Evolutionary conservation across 306 rosid genomes (phyloP).

Genomic region (Luffa acutangula): DNA sequence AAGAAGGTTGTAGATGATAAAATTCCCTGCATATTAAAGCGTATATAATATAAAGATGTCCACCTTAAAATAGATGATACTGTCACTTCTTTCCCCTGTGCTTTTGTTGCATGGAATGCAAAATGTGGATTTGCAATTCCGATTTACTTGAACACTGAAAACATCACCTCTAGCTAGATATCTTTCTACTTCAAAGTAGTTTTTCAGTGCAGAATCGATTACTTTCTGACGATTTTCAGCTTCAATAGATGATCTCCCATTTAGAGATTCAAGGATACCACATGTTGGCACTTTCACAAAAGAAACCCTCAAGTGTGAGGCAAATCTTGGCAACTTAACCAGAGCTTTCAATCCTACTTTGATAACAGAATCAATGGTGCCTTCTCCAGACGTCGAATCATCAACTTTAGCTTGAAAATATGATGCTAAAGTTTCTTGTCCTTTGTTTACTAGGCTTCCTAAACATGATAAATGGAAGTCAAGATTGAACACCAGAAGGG

Average conservation of each 20-base stretch:
- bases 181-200: slow-evolving; percentile 75
- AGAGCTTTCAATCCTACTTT: slow-evolving; percentile 40
- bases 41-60: not conserved
- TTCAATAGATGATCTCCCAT: slow-evolving; percentile 47
- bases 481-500: slow-evolving; percentile 71
- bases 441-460: slow-evolving; percentile 45
- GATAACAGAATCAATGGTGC: slow-evolving; percentile 23
- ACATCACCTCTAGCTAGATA: slow-evolving; percentile 66
- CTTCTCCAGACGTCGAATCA: slow-evolving; percentile 21
- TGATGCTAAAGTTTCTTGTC: slow-evolving; percentile 44
- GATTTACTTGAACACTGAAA: slow-evolving; percentile 50
- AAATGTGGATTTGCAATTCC: slow-evolving; percentile 57
- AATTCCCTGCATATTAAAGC: not conserved
- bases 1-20: slow-evolving; percentile 9
- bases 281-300: slow-evolving; percentile 78
- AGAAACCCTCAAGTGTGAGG: slow-evolving; percentile 69
- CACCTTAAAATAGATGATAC: slow-evolving; percentile 76
- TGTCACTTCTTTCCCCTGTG: slow-evolving; percentile 20
- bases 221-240: slow-evolving; percentile 62
- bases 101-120: slow-evolving; percentile 67
- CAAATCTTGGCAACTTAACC: slow-evolving; percentile 43
- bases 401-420: slow-evolving; percentile 45
- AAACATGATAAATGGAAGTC: slow-evolving; percentile 67
- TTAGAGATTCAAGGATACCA: slow-evolving; percentile 65
- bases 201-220: slow-evolving; percentile 65